These are phyloP conservation scores for Arachnopeziza araneosa DNA, from an alignment of 2,329 filamentous ascomycete species.

Conservation along the genomic window DNA sequence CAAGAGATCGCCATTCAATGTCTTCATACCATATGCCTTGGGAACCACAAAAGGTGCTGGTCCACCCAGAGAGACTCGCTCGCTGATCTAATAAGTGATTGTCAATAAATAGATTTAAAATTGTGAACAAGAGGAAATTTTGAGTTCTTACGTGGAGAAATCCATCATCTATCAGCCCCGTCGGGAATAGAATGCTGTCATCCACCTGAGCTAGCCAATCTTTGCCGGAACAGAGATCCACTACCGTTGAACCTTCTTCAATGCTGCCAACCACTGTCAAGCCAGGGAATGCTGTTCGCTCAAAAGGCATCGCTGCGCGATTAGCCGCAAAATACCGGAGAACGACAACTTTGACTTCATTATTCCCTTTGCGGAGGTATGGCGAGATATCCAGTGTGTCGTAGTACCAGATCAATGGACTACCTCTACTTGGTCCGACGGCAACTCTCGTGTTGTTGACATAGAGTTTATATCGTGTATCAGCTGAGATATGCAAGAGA, in stretches of 20 bases:
- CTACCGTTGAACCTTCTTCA: slow-evolving; percentile 6
- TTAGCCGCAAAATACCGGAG: slow-evolving; percentile 27
- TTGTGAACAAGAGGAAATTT: neutral
- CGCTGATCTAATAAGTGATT: slow-evolving; percentile 19
- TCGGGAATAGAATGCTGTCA: slow-evolving; percentile 25
- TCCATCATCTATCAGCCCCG: slow-evolving; percentile 32
- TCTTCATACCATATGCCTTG: slow-evolving; percentile 27
- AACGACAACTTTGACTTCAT: slow-evolving; percentile 27
- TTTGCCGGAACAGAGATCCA: slow-evolving; percentile 4
- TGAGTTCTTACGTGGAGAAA: slow-evolving; percentile 36
- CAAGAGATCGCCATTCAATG: slow-evolving; percentile 34
- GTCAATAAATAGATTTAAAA: neutral
- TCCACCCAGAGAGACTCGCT: slow-evolving; percentile 12
- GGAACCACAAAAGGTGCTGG: neutral
- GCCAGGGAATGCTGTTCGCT: slow-evolving; percentile 26
- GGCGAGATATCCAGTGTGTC: slow-evolving; percentile 29
- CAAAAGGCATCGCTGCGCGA: slow-evolving; percentile 30
- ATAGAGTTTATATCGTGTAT: slow-evolving; percentile 39
- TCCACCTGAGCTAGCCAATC: slow-evolving; percentile 26
- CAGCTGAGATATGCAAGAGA: slow-evolving; percentile 32
- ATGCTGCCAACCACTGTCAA: slow-evolving; percentile 25
- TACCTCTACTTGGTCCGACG: slow-evolving; percentile 35
- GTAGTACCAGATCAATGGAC: slow-evolving; percentile 32
- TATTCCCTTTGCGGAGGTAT: slow-evolving; percentile 23
- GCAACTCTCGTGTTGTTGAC: slow-evolving; percentile 34